Evolutionary conservation across 495 filamentous ascomycete genomes (phyloP).

Genomic region (Copromyces sp.): DNA sequence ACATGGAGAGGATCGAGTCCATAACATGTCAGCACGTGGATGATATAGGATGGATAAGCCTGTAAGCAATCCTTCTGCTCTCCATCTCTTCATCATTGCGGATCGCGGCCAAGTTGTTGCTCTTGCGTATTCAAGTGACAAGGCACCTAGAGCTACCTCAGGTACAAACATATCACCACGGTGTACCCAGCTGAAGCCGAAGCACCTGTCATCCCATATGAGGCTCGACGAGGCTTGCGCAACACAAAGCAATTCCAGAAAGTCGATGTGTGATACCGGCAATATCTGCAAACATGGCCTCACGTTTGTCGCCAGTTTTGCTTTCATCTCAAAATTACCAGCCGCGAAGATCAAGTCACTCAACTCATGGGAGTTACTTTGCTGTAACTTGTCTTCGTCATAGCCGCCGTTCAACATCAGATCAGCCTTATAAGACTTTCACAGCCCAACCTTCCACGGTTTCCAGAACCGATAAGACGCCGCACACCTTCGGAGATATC

Average conservation of each 20-base stretch:
- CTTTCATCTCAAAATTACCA: background rate
- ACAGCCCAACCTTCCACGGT: background rate
- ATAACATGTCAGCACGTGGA: background rate
- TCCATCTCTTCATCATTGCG: background rate
- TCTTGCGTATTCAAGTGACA: too few species aligned
- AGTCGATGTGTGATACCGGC: background rate
- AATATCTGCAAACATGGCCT: background rate
- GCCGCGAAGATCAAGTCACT: background rate
- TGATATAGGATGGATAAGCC: background rate
- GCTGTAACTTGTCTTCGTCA: background rate
- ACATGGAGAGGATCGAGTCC: background rate
- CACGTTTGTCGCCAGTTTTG: background rate
- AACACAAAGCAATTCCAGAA: background rate
- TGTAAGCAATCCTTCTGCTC: background rate
- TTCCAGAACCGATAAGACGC: background rate
- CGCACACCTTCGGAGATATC: background rate
- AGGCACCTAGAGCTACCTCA: background rate
- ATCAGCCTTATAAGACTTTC: background rate
- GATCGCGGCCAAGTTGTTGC: background rate
- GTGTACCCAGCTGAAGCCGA: background rate
- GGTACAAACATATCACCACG: background rate
- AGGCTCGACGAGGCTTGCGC: background rate
- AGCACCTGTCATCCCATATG: background rate
- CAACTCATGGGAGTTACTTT: background rate
- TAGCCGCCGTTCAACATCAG: background rate